Evolutionary conservation across 2,329 filamentous ascomycete genomes (phyloP), one percentile per base, ranked within the genome.

Genomic region (Ascosphaera apis): DNA sequence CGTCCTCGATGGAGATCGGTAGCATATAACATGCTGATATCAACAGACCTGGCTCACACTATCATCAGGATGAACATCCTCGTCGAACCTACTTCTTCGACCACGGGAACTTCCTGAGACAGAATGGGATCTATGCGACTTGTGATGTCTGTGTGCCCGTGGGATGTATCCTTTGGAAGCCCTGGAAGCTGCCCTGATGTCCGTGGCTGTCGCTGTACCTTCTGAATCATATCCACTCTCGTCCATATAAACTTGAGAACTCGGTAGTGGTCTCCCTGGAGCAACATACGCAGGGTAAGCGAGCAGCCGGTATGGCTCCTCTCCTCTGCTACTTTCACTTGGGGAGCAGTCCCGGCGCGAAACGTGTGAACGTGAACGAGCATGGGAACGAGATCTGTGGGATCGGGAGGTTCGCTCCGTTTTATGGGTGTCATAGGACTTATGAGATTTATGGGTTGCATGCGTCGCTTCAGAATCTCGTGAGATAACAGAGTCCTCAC

Each of bases 41-140:
- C 21, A 25, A 25, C 21, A 55, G 19, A 56, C 49, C 44, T 57
- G 54, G 34, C 55, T 58, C 34, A 54, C 49, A 37, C 52, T 56
- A 42, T 57, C 55, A 39, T 49, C 52, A 6, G 55, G 53, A 32
- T 41, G 43, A 33, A 57, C 49, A 13, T 50, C 50, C 13, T 56
- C 52, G 21, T 57, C 55, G 40, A 53, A 54, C 40, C 50, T 54
- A 15, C 49, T 51, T n/a, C 40, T 38, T 19, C 36, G 35, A 12
- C 35, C 11, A 17, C 27, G 21, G 6, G 21, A 25, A 6, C 21
- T 25, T 25, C 21, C 21, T 6, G 21, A 5, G 11, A 25, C 21
- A 25, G 21, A 25, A 25, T 25, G 21, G 21, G 21, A 25, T 25
- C 21, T 25, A 25, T 25, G 21, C 11, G 11, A 5, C 11, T 25